Percentiles rank a stretch among this genome's conserved stretches.
Conservation (phyloP, 257 asterid genomes). For the Solanum sitiens region DNA sequence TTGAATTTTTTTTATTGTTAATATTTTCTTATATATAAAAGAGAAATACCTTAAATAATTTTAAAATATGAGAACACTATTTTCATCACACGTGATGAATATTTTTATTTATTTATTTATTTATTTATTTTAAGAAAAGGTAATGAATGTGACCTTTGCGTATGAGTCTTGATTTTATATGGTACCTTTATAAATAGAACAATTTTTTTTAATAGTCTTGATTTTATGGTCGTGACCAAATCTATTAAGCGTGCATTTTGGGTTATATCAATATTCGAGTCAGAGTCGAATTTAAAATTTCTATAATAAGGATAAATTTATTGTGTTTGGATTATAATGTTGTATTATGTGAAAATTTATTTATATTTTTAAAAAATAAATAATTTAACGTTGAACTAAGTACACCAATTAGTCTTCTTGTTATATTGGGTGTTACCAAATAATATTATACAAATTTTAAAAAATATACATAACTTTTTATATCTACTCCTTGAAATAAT, state of each 20-base stretch:
- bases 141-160: constrained; percentile 11
- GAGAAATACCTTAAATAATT: background rate
- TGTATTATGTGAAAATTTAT: no score
- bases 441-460: no score
- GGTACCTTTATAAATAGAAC: background rate
- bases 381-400: background rate
- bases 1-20: no score
- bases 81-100: constrained; percentile 9
- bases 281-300: no score
- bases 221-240: background rate
- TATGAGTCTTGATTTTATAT: background rate
- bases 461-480: no score
- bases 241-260: background rate
- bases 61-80: background rate
- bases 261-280: background rate
- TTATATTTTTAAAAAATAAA: no score
- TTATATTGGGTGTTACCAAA: no score
- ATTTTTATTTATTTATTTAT: background rate
- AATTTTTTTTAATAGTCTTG: background rate
- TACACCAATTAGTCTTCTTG: background rate
- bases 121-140: background rate
- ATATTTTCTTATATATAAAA: background rate
- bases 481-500: background rate
- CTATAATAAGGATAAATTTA: no score
- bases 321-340: fast-evolving